These are phyloP conservation scores for Waitea zeae DNA, from an alignment of 1,284 basidiomycete genomes.

Conservation along the genomic window DNA sequence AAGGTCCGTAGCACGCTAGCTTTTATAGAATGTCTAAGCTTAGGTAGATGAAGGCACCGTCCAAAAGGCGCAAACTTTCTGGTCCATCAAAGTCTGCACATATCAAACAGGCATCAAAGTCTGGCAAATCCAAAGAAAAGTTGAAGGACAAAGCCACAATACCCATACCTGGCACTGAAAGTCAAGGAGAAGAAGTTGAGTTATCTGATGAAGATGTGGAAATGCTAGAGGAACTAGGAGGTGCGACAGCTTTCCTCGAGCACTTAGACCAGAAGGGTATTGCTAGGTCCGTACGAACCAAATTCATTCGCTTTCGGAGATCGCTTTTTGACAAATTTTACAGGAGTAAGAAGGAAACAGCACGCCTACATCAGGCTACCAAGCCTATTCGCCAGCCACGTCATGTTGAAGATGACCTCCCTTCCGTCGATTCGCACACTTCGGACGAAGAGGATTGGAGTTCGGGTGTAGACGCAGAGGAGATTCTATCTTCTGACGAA, in stretches of 20 bases:
- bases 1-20: too few species aligned
- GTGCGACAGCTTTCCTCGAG: constrained; percentile 37
- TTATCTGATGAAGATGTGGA: constrained; percentile 48
- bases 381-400: constrained; percentile 32
- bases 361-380: constrained; percentile 39
- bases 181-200: constrained; percentile 25
- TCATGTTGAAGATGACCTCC: constrained; percentile 34
- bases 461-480: constrained; percentile 20
- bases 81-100: too few species aligned
- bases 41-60: too few species aligned
- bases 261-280: constrained; percentile 54
- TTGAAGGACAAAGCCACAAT: too few species aligned
- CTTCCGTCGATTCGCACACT: constrained; percentile 43
- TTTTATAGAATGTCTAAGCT: too few species aligned
- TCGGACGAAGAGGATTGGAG: constrained; percentile 41
- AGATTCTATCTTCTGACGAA: constrained; percentile 7
- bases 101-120: too few species aligned
- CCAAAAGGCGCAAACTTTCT: too few species aligned
- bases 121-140: too few species aligned
- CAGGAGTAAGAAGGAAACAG: constrained; percentile 68
- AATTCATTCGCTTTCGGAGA: background rate
- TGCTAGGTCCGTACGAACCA: constrained; percentile 39
- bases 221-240: constrained; percentile 40
- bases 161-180: too few species aligned
- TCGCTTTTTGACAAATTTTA: constrained; percentile 1